Conservation (phyloP, 2,329 filamentous ascomycete species). For the Stemphylium lycopersici region DNA sequence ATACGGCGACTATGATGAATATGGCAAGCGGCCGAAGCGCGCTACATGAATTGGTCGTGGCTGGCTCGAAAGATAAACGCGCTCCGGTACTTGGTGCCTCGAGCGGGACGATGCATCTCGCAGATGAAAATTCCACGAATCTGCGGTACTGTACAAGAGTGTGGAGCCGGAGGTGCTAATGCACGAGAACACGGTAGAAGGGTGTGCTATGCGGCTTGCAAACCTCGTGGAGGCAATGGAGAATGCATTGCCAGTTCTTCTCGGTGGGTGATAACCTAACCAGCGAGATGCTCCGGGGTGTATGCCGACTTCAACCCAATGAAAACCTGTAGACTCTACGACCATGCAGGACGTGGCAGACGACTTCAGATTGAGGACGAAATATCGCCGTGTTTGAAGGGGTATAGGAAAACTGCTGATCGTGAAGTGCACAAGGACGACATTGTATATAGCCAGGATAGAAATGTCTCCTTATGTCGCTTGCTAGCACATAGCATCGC, state of each 20-base stretch:
- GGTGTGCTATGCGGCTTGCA: not conserved
- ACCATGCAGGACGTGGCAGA: not conserved
- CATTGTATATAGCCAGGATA: slow-evolving; percentile 4
- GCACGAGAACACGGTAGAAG: not conserved
- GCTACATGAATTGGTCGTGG: not conserved
- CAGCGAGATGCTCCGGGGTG: not conserved
- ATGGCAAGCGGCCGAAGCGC: slow-evolving; percentile 5
- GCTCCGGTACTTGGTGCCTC: not conserved
- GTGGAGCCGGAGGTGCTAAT: slow-evolving; percentile 5
- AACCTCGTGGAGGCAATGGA: not conserved
- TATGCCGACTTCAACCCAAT: slow-evolving; percentile 14
- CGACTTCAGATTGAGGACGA: not conserved
- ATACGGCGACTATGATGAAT: slow-evolving; percentile 2
- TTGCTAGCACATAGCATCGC: not conserved
- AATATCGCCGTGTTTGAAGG: not conserved
- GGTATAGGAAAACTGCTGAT: not conserved
- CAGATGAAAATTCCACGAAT: slow-evolving; percentile 10
- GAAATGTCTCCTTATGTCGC: not conserved
- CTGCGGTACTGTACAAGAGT: not conserved
- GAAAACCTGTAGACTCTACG: not conserved
- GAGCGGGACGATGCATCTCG: not conserved
- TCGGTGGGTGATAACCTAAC: not conserved
- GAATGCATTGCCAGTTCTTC: not conserved
- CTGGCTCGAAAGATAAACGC: not conserved
- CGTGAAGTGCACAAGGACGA: not conserved